Evolutionary conservation across 768 basidiomycete species (phyloP), one percentile per base, ranked within the genome.

Genomic region (Scleroderma bovista): DNA sequence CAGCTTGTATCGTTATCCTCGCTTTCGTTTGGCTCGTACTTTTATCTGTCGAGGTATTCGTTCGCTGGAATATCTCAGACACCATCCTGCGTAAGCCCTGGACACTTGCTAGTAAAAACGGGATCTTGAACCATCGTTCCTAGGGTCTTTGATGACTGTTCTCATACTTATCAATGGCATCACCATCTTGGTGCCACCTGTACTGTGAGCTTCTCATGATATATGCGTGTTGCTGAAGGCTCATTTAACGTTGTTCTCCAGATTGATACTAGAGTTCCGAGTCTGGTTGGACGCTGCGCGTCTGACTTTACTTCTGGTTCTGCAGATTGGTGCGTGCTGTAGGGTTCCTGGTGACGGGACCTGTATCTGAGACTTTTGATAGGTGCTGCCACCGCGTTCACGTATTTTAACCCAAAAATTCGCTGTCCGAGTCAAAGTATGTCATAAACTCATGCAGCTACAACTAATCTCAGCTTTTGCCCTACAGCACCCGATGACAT

Each of bases 11-110:
- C 33, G 64, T 71, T 33, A 37, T 75, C 48, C 52, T 75, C 16
- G 72, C 74, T 57, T 67, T 82, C 50, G 44, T 78, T 37, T 82
- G 78, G 76, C 69, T 71, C 31, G 61, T 73, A 16, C 51, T 80
- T 46, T 58, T 81, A 31, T 79, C 66, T 44, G 59, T 80, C 11
- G 68, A 75, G 46, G 55, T 74, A 3, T 81, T 70, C 51, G 52
- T 68, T 31, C 70, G 75, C 42, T 79, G 79, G 76, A 70, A 70
- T 32, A 54, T 67, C 41, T 65, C 75, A n/a, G 72, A 73, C 51
- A 36, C 39, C 24, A 63, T 73, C 24, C 75, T 75, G 66, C 71
- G 81, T 82, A 48, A 55, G 77, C 54, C 13, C 10, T 10, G 26
- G 26, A 29, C 26, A 29, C 26, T 5, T 29, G 26, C 13, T n/a